Base-by-base conservation (phyloP, 495 filamentous ascomycete genomes). In the Penicillium longicatenatum region DNA sequence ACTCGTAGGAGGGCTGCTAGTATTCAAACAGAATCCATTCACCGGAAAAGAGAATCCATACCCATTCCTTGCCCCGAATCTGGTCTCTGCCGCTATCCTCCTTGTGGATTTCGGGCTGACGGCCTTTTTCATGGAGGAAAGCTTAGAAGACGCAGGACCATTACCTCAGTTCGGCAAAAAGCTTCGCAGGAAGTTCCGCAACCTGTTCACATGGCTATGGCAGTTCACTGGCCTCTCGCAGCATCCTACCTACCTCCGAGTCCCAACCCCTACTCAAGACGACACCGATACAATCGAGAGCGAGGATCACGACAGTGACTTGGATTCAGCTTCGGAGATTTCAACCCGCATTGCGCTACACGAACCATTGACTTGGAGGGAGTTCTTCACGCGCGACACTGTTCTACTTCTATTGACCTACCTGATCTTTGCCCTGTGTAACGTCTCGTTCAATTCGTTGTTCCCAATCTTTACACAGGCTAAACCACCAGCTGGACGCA, bases 381-480 rank as follows among this genome's bases (percentile, higher is more conserved):
- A 82, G 24, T 75, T 93, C 4, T 81, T 90, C 37, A 94, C 87
- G 58, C 84, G 89, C 8, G 89, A 93, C 50, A 97, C 92, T 0
- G 65, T 95, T 29, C 75, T 94, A 11, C 79, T 98, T 0, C 82
- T 97, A 10, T 65, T 82, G 29, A 93, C 92, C 2, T 96, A 93
- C 63, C 76, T 93, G 29, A 86, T 97, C 35, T 97, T 97, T 67
- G 90, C 95, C 52, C 79, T 97, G 24, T 84, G 86, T 51, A 96
- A 97, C 69, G 87, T 95, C 57, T 86, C 90, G 11, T 97, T 91
- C 79, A 94, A 92, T 66, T 90, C 90, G 20, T 78, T 97, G 1
- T 97, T 95, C 63, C 91, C 94, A 1, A 93, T 98, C 46, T 98
- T 97, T 63, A 88, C 84, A 8, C 86, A 91, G 52, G 84, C 87